A percentile compares a stretch with the other conserved stretches of the same genome.
Evolutionary conservation across 768 basidiomycete genomes (phyloP).

Genomic region (Tulasnella sp.): DNA sequence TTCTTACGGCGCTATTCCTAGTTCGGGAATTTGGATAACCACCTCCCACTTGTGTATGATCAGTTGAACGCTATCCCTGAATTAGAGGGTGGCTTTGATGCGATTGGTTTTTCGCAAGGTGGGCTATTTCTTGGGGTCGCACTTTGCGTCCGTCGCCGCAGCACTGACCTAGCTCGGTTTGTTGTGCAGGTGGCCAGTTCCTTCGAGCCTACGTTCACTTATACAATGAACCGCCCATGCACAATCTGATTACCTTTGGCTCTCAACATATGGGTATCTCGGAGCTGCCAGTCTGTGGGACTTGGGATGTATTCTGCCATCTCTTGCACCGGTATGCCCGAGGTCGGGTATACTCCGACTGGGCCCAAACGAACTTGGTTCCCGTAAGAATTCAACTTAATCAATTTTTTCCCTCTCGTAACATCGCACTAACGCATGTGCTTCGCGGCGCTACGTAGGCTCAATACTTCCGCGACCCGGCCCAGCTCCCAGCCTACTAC

Average conservation of each 20-base stretch:
- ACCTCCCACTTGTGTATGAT: slow-evolving; percentile 53
- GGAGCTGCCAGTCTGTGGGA: slow-evolving; percentile 58
- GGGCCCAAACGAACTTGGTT: slow-evolving; percentile 69
- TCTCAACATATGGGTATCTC: slow-evolving; percentile 82
- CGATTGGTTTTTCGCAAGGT: slow-evolving; percentile 84
- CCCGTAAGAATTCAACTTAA: slow-evolving; percentile 41
- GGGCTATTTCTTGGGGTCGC: slow-evolving; percentile 4
- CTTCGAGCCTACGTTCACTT: slow-evolving; percentile 75
- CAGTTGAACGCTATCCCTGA: slow-evolving; percentile 60
- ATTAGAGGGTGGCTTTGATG: slow-evolving; percentile 66
- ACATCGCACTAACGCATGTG: background rate
- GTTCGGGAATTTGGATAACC: slow-evolving; percentile 73
- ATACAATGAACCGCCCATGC: slow-evolving; percentile 61
- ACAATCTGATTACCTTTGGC: slow-evolving; percentile 82
- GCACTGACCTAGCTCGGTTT: background rate
- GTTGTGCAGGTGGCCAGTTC: slow-evolving; percentile 62
- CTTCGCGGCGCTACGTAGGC: slow-evolving; percentile 42
- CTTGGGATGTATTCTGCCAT: slow-evolving; percentile 63
- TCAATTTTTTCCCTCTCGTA: background rate
- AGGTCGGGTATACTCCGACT: slow-evolving; percentile 58
- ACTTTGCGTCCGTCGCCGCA: background rate
- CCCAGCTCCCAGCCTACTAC: slow-evolving; percentile 51
- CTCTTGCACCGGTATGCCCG: slow-evolving; percentile 54
- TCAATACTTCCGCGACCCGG: slow-evolving; percentile 77
- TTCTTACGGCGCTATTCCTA: slow-evolving; percentile 29